Conservation (phyloP, 306 rosid genomes). For the Bauhinia variegata region DNA sequence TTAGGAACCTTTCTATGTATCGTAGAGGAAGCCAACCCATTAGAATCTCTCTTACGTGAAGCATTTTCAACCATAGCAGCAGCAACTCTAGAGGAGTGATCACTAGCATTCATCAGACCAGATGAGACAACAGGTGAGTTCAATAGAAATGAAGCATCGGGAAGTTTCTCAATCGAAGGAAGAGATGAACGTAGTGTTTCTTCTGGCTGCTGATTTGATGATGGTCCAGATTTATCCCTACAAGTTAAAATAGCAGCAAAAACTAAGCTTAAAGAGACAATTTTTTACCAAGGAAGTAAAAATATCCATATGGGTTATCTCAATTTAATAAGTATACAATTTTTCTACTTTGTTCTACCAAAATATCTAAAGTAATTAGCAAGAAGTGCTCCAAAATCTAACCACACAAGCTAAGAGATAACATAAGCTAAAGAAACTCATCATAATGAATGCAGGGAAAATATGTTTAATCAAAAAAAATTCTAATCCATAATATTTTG, state of each 20-base stretch:
- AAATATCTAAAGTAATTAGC: not conserved
- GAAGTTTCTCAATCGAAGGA: constrained; percentile 63
- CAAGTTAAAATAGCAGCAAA: constrained; percentile 27
- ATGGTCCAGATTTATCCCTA: constrained; percentile 48
- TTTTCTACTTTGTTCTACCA: constrained; percentile 14
- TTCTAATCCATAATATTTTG: too few species aligned
- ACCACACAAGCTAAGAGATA: too few species aligned
- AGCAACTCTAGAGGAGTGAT: constrained; percentile 78
- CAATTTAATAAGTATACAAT: too few species aligned
- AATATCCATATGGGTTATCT: too few species aligned
- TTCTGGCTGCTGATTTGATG: constrained; percentile 44
- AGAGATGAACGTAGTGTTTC: constrained; percentile 37
- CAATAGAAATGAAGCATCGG: constrained; percentile 89
- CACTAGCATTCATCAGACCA: constrained; percentile 45
- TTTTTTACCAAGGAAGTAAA: constrained; percentile 28
- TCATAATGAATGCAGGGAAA: too few species aligned
- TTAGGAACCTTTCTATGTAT: constrained; percentile 71
- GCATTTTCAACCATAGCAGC: constrained; percentile 78
- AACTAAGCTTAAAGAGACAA: constrained; percentile 13
- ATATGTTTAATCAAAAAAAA: too few species aligned
- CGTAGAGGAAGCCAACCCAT: constrained; percentile 48
- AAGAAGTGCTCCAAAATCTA: not conserved
- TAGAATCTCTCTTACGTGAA: constrained; percentile 77
- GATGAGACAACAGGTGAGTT: constrained; percentile 60
- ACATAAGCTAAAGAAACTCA: too few species aligned